A percentile compares a stretch with the other conserved stretches of the same genome.
phyloP scores from a whole-genome alignment of 495 filamentous ascomycete genomes.

The Apodospora peruviana region DNA sequence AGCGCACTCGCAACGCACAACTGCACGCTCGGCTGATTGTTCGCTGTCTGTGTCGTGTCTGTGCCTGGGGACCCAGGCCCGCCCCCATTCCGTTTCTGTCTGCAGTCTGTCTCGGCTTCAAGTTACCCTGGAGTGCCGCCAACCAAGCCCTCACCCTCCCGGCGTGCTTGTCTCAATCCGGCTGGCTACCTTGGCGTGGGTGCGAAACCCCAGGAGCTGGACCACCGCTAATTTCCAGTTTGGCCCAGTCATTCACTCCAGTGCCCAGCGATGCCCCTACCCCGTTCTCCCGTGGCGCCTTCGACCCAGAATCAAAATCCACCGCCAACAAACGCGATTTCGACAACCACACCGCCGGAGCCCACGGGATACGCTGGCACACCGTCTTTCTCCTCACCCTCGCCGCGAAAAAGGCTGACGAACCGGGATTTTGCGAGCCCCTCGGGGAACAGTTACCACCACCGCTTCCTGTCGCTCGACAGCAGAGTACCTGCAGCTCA shows the following conservation, averaged over 20 bases:
- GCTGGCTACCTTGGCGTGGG: constrained; percentile 12
- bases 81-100: constrained; percentile 4
- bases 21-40: constrained; percentile 18
- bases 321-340: constrained; percentile 2
- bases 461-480: constrained; percentile 7
- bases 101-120: constrained; percentile 20
- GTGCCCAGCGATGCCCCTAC: constrained; percentile 28
- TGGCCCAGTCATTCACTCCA: too few species aligned
- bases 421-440: constrained; percentile 7
- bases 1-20: too few species aligned
- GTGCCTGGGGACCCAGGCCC: background rate
- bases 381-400: background rate
- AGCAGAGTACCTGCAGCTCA: constrained; percentile 6
- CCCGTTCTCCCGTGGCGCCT: constrained; percentile 16
- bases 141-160: constrained; percentile 6
- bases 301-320: constrained; percentile 12
- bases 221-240: constrained; percentile 2
- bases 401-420: constrained; percentile 2
- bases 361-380: constrained; percentile 2
- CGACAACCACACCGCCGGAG: constrained; percentile 11
- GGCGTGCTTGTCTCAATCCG: constrained; percentile 21
- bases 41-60: too few species aligned
- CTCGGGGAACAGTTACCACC: constrained; percentile 8
- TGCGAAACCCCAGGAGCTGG: background rate
- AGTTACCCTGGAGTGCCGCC: constrained; percentile 19